Evolutionary conservation across 225 moss, liverwort and hornwort genomes (phyloP).

Genomic region (Pleurozium schreberi): DNA sequence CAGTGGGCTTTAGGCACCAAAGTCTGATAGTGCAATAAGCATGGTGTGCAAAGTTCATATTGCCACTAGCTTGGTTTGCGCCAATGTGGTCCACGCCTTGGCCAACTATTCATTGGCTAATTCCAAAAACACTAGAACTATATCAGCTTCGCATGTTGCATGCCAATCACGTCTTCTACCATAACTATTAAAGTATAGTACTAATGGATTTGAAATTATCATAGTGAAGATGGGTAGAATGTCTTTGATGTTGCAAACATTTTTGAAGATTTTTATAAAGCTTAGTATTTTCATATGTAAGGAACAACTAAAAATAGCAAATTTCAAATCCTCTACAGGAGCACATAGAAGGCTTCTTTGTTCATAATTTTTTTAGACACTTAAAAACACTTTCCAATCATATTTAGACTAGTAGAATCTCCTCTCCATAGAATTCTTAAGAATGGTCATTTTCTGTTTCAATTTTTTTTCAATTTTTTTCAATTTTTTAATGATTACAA

Average conservation of each 20-base stretch:
- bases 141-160: no score
- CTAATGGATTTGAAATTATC: no score
- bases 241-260: no score
- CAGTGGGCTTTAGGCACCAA: rapidly evolving
- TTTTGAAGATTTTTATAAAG: no score
- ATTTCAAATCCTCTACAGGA: neutral
- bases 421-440: neutral
- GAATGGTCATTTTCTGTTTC: neutral
- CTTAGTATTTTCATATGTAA: no score
- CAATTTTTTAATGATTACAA: neutral
- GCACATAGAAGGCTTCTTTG: neutral
- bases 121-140: no score
- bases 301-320: no score
- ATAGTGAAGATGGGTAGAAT: no score
- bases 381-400: neutral
- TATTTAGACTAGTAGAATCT: neutral
- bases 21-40: rapidly evolving
- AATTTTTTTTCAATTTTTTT: neutral
- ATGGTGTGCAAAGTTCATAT: neutral
- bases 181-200: no score
- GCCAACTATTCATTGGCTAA: no score
- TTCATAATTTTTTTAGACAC: neutral
- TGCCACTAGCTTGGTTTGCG: neutral
- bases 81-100: neutral
- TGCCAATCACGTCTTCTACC: no score